These are phyloP conservation scores for Adansonia rubrostipa DNA, from an alignment of 441 rosid genomes.

Conservation along the genomic window DNA sequence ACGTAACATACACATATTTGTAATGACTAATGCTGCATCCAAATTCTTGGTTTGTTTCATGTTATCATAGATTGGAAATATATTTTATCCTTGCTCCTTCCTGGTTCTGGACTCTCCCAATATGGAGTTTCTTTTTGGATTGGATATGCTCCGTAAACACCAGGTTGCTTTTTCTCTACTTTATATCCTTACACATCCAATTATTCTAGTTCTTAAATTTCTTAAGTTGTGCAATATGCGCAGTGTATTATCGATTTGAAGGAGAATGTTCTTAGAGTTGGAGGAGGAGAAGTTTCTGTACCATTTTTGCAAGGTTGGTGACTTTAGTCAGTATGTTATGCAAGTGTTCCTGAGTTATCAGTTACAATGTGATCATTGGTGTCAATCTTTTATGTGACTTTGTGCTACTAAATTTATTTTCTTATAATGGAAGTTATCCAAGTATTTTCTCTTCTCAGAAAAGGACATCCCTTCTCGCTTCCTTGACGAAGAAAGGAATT, in stretches of 20 bases:
- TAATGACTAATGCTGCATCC: background rate
- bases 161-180: conserved; percentile 59
- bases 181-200: conserved; percentile 12
- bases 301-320: conserved; percentile 89
- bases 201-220: conserved; percentile 14
- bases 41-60: conserved; percentile 18
- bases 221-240: conserved; percentile 21
- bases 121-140: conserved; percentile 97
- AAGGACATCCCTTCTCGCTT: conserved; percentile 84
- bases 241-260: conserved; percentile 96
- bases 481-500: conserved; percentile 70
- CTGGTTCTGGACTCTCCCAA: conserved; percentile 92
- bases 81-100: conserved; percentile 91
- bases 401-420: conserved; percentile 2
- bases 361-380: background rate
- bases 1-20: background rate
- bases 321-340: background rate
- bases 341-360: background rate
- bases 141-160: conserved; percentile 99
- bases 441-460: conserved; percentile 51
- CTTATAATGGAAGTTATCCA: conserved; percentile 17
- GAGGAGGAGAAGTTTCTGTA: conserved; percentile 96
- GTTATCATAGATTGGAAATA: conserved; percentile 73
- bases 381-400: background rate
- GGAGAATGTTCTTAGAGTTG: conserved; percentile 85